Conservation (phyloP, 2,329 filamentous ascomycete species). For the Aspergillus persii region DNA sequence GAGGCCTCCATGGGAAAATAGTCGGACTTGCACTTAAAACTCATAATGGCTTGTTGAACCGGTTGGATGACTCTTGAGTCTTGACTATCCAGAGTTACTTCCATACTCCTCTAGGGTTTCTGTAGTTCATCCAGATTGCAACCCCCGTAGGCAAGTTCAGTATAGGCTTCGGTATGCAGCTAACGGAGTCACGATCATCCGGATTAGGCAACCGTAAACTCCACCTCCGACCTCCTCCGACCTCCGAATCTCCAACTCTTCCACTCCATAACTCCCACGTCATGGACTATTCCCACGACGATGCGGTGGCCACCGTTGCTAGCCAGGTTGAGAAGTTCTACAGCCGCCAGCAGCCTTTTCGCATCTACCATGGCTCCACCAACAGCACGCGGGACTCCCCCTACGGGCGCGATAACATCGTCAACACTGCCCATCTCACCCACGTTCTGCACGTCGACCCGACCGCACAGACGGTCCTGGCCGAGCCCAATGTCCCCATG, state of each 20-base stretch:
- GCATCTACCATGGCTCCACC: slow-evolving; percentile 75
- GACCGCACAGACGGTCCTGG: slow-evolving; percentile 54
- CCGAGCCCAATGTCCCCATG: slow-evolving; percentile 70
- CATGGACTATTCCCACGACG: slow-evolving; percentile 18
- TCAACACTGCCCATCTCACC: slow-evolving; percentile 66
- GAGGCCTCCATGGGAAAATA: too few species aligned
- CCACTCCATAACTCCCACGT: neutral
- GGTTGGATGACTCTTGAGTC: too few species aligned
- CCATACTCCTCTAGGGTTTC: too few species aligned
- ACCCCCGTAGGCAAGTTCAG: too few species aligned
- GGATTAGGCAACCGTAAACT: neutral
- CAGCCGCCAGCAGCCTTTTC: slow-evolving; percentile 58
- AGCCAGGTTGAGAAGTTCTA: slow-evolving; percentile 40
- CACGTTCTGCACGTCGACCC: slow-evolving; percentile 62
- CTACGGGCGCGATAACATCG: slow-evolving; percentile 46
- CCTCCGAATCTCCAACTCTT: neutral
- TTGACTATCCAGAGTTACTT: too few species aligned
- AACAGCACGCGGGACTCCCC: slow-evolving; percentile 67
- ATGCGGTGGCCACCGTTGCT: slow-evolving; percentile 16
- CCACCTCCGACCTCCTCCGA: neutral
- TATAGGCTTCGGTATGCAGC: too few species aligned
- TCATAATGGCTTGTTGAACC: too few species aligned
- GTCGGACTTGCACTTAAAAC: too few species aligned
- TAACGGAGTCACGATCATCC: neutral
- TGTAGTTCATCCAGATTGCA: too few species aligned